Conservation (phyloP, 169 alveolate genomes). For the Cryptosporidium andersoni region DNA sequence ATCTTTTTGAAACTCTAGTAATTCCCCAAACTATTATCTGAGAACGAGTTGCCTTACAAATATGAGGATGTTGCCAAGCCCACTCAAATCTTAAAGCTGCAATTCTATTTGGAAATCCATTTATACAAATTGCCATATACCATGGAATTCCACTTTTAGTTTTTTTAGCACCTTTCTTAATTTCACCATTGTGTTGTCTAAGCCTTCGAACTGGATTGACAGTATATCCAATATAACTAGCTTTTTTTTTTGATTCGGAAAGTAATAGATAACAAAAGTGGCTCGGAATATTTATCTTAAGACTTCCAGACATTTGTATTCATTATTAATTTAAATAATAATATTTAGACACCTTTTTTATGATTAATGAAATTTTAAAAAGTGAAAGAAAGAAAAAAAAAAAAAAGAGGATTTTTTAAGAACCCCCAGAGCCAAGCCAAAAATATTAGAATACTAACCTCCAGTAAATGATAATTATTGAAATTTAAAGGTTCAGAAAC, state of each 20-base stretch:
- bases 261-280: constrained; percentile 58
- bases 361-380: too few relatives aligned
- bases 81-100: constrained; percentile 82
- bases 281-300: not conserved
- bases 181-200: constrained; percentile 83
- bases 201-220: constrained; percentile 79
- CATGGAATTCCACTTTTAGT: constrained; percentile 81
- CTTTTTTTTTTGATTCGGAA: constrained; percentile 42
- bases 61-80: constrained; percentile 84
- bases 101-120: constrained; percentile 81
- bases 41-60: constrained; percentile 36
- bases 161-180: constrained; percentile 80
- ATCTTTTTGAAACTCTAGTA: not conserved
- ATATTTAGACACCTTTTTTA: too few relatives aligned
- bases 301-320: too few relatives aligned
- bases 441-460: too few relatives aligned
- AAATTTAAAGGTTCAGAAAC: too few relatives aligned
- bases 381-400: too few relatives aligned
- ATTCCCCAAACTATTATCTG: constrained; percentile 45
- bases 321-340: too few relatives aligned
- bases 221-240: constrained; percentile 80
- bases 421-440: too few relatives aligned
- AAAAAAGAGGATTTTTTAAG: too few relatives aligned
- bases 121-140: constrained; percentile 77
- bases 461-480: too few relatives aligned